These are phyloP conservation scores for Trichoderma sp. DNA, from an alignment of 2,329 filamentous ascomycete species.

Conservation along the genomic window DNA sequence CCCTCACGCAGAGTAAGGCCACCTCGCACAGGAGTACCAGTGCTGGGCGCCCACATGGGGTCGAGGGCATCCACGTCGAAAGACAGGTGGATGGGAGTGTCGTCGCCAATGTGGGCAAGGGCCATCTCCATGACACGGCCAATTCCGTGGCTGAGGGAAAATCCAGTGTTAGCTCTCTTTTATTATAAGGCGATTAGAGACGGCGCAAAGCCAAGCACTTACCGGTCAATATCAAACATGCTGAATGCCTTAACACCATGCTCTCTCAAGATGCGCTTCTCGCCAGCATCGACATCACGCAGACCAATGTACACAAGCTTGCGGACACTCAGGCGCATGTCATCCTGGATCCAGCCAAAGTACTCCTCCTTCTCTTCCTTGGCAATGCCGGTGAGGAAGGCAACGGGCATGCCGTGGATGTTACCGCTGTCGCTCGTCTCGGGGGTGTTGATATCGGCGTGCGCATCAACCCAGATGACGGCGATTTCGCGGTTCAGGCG, in stretches of 20 bases:
- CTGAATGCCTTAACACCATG: slow-evolving; percentile 92
- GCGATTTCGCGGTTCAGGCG: slow-evolving; percentile 79
- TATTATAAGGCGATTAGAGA: no score
- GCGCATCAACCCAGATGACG: slow-evolving; percentile 98
- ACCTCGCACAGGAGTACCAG: slow-evolving; percentile 89
- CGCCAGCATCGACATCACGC: slow-evolving; percentile 85
- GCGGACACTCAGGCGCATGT: slow-evolving; percentile 65
- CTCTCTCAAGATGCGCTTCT: slow-evolving; percentile 88
- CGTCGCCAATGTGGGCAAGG: slow-evolving; percentile 88
- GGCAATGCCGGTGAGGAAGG: slow-evolving; percentile 84
- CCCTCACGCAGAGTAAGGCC: slow-evolving; percentile 92
- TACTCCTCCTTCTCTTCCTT: slow-evolving; percentile 71
- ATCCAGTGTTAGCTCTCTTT: neutral
- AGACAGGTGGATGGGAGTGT: slow-evolving; percentile 94
- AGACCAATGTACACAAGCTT: slow-evolving; percentile 98
- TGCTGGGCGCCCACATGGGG: slow-evolving; percentile 93
- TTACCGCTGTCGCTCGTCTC: slow-evolving; percentile 88
- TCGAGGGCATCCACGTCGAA: slow-evolving; percentile 97
- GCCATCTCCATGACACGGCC: slow-evolving; percentile 97
- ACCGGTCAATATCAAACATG: slow-evolving; percentile 97
- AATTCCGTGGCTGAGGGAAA: slow-evolving; percentile 70
- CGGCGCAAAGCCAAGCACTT: slow-evolving; percentile 32
- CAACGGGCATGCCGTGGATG: slow-evolving; percentile 96
- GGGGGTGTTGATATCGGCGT: slow-evolving; percentile 96
- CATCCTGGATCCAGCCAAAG: slow-evolving; percentile 85